A percentile compares a stretch with the other conserved stretches of the same genome.
Evolutionary conservation across 2,329 filamentous ascomycete genomes (phyloP).

Genomic region (Zymoseptoria crescenta): DNA sequence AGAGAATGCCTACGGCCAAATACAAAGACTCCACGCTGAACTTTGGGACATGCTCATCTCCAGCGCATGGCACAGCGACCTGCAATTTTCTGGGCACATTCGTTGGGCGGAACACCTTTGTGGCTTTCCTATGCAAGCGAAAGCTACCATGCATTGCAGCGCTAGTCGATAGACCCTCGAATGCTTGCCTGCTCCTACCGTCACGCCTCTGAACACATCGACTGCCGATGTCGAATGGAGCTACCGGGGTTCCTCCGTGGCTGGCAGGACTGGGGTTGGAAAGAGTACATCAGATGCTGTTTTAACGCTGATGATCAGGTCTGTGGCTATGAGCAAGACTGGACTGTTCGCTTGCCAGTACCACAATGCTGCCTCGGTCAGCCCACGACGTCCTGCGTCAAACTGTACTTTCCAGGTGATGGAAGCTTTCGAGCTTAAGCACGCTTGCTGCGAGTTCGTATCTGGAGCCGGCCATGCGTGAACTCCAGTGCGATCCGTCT

Average conservation of each 20-base stretch:
- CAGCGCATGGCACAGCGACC: not conserved
- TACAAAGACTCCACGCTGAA: not conserved
- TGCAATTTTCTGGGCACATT: not conserved
- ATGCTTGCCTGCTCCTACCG: not conserved
- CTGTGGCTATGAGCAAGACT: too few relatives aligned
- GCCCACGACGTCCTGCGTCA: too few relatives aligned
- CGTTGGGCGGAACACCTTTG: not conserved
- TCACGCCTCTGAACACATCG: too few relatives aligned
- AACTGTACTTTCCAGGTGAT: not conserved
- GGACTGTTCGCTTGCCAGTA: too few relatives aligned
- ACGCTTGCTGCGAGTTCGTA: not conserved
- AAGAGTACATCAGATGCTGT: too few relatives aligned
- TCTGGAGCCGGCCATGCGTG: not conserved
- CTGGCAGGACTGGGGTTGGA: too few relatives aligned
- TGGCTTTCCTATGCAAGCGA: not conserved
- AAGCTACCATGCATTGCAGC: not conserved
- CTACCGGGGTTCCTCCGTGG: too few relatives aligned
- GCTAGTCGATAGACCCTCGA: not conserved
- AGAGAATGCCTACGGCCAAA: not conserved
- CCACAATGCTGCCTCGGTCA: too few relatives aligned
- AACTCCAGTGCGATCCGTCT: not conserved
- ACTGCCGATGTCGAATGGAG: too few relatives aligned
- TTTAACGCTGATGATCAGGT: too few relatives aligned
- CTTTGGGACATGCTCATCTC: not conserved
- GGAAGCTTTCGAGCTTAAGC: not conserved